These are phyloP conservation scores for Phytophthora quininea DNA, from an alignment of 352 stramenopile genomes.

Conservation along the genomic window DNA sequence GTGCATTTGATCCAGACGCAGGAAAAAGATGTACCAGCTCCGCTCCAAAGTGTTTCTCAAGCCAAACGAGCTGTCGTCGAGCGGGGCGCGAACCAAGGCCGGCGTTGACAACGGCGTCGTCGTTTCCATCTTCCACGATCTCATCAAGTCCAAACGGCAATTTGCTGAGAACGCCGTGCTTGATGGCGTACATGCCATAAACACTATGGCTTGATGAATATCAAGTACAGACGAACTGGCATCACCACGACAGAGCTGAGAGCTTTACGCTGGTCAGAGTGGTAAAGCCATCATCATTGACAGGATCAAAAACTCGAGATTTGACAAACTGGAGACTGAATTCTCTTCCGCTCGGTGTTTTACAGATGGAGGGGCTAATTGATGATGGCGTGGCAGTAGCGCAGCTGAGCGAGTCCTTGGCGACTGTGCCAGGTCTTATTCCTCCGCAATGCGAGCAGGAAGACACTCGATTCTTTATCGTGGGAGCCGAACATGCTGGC, in stretches of 20 bases:
- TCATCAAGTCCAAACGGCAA: background rate
- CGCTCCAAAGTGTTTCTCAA: background rate
- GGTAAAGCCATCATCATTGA: too few species aligned
- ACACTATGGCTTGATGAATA: too few species aligned
- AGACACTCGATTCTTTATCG: slow-evolving; percentile 13
- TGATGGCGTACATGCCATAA: background rate
- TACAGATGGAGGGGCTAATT: background rate
- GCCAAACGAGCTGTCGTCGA: too few species aligned
- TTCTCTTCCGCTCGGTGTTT: background rate
- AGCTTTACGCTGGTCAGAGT: too few species aligned
- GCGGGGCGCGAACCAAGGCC: too few species aligned
- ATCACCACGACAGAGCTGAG: too few species aligned
- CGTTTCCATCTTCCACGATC: background rate
- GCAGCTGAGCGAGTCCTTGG: slow-evolving; percentile 14
- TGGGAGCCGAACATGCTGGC: slow-evolving; percentile 14
- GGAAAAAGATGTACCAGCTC: too few species aligned
- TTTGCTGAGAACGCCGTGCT: slow-evolving; percentile 1
- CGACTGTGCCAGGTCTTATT: background rate
- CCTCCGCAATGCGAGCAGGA: background rate
- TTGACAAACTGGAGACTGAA: background rate
- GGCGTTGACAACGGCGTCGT: too few species aligned
- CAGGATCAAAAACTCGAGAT: background rate
- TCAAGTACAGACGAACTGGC: too few species aligned
- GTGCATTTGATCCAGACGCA: too few species aligned
- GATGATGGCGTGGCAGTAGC: slow-evolving; percentile 16